Base-by-base conservation (phyloP, 176 grass and related monocot genomes). In the Phyllostachys edulis region DNA sequence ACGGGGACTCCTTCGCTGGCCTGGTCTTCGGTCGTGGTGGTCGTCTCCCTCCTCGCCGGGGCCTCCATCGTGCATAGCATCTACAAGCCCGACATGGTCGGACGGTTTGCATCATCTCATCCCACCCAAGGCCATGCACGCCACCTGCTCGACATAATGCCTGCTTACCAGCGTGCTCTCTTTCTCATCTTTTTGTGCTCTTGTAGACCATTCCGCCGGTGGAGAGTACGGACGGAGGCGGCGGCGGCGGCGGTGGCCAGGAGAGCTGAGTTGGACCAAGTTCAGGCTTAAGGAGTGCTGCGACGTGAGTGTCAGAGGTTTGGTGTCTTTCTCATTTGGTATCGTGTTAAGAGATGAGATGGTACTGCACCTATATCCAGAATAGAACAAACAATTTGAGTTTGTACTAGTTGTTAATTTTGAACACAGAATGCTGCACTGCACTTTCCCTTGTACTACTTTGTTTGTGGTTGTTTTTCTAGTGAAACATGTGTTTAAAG, bases 1-100 rank as follows among this genome's bases (percentile, higher is more conserved):
- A 86, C 73, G n/a, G 87, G 91, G 1, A 94, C 92, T 3, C 89
- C 89, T 18, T 97, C 89, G 11, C 89, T 88, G 4, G 89, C 82
- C 11, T 84, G 81, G 89, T 92, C 91, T 2, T 90, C 85, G 9
- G 87, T 91, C 24, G 79, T 90, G 20, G 89, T 91, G 4, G 89
- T 94, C 38, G 64, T 45, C 17, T 63, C 63, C 15, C 63, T 66
- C 15, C 63, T 38, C 32, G 63, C 32, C 1, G 63, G 63, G 6
- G 15, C 32, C 63, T 66, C 15, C 15, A 17, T 38, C 34, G 64
- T 67, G 6, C 64, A 67, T 34, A 67, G 14, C 64, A 9, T 67
- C 16, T 67, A 67, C 64, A 67, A 67, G 64, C 64, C 34, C 34
- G 34, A 67, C 34, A 67, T 38, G 64, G 64, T 67, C 13, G 16